Percentiles rank a stretch among this genome's conserved stretches.
Conservation (phyloP, 2,329 filamentous ascomycete genomes). For the Phyllosticta citrichinensis region DNA sequence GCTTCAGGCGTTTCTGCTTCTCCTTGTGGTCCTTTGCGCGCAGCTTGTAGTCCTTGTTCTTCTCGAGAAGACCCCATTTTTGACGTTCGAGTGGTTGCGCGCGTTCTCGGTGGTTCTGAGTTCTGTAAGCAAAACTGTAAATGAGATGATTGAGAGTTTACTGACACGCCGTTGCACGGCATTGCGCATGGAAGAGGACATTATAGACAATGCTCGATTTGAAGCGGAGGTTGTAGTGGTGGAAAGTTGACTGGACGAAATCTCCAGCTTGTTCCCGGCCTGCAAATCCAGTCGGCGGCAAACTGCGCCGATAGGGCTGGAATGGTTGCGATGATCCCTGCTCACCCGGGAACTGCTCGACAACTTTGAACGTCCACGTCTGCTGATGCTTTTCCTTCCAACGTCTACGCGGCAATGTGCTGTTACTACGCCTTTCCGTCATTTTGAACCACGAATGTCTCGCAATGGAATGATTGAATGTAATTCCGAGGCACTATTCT, state of each 20-base stretch:
- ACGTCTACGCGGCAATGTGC: neutral
- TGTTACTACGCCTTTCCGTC: neutral
- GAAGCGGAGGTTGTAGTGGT: neutral
- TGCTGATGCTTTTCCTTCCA: neutral
- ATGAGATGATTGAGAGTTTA: neutral
- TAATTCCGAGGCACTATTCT: too few relatives aligned
- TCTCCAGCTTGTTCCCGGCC: too few relatives aligned
- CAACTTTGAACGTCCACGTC: neutral
- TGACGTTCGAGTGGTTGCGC: constrained; percentile 74
- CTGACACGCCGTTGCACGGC: constrained; percentile 18
- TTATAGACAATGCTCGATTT: neutral
- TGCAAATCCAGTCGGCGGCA: neutral
- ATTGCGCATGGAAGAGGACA: constrained; percentile 18
- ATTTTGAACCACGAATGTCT: neutral
- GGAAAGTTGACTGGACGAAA: neutral
- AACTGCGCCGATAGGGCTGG: neutral
- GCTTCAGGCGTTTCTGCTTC: constrained; percentile 50
- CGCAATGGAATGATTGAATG: too few relatives aligned
- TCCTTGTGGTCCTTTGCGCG: constrained; percentile 54
- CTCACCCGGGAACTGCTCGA: neutral
- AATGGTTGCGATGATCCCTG: neutral
- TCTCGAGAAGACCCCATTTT: constrained; percentile 87
- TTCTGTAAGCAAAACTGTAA: constrained; percentile 29
- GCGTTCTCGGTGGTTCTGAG: constrained; percentile 82
- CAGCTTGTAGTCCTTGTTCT: constrained; percentile 74